Evolutionary conservation across 2,329 filamentous ascomycete genomes (phyloP).

Genomic region (Cladorrhinum sp.): DNA sequence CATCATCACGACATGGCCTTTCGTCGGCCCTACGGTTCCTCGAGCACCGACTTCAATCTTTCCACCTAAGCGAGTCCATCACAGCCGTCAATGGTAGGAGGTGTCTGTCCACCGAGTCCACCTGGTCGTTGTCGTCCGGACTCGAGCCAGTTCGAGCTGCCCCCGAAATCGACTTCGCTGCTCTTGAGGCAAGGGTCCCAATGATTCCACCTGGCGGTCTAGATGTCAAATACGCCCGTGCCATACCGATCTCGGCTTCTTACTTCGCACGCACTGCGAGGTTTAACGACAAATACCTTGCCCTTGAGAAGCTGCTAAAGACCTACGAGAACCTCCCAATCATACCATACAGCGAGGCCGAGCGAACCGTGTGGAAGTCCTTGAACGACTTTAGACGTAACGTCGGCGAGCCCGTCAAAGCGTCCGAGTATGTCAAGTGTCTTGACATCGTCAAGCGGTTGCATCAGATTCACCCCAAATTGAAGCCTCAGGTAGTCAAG

Average conservation of each 20-base stretch:
- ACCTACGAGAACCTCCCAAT: constrained; percentile 72
- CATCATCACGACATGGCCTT: constrained; percentile 24
- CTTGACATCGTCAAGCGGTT: constrained; percentile 73
- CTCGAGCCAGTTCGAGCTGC: constrained; percentile 16
- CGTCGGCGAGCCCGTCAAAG: constrained; percentile 69
- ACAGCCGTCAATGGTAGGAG: constrained; percentile 9
- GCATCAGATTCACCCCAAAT: constrained; percentile 76
- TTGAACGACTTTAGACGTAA: constrained; percentile 70
- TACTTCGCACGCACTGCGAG: constrained; percentile 86
- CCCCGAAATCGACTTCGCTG: constrained; percentile 20
- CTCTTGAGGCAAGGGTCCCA: constrained; percentile 29
- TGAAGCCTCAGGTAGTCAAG: constrained; percentile 69
- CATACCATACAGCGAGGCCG: constrained; percentile 61
- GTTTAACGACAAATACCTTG: constrained; percentile 82
- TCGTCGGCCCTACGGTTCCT: constrained; percentile 25
- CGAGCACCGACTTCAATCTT: constrained; percentile 25
- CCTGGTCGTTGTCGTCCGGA: background rate
- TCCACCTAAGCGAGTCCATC: constrained; percentile 14
- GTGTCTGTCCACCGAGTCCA: constrained; percentile 21
- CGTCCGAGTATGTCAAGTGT: constrained; percentile 74
- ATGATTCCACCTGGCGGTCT: constrained; percentile 17
- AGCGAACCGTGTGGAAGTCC: constrained; percentile 76
- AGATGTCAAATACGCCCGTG: constrained; percentile 54
- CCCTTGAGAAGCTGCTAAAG: constrained; percentile 67
- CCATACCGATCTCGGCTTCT: constrained; percentile 82